Evolutionary conservation across 192 early-diverging fungal species (phyloP).

Genomic region (Umbelopsis ramanniana): DNA sequence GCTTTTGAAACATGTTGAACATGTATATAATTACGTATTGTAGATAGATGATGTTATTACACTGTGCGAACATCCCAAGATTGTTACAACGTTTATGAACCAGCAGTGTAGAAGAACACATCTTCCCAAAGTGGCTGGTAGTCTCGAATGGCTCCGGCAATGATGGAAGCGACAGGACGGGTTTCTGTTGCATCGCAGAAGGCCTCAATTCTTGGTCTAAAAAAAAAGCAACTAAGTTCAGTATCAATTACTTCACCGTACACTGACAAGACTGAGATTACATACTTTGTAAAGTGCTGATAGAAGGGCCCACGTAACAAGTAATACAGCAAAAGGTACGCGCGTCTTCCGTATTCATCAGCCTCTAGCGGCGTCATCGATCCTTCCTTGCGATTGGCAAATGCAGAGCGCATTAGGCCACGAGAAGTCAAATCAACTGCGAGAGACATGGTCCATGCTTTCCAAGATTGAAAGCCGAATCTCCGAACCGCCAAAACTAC

Average conservation of each 20-base stretch:
- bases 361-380: constrained; percentile 26
- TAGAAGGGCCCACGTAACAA: constrained; percentile 29
- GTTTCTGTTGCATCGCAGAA: constrained; percentile 67
- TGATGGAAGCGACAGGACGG: constrained; percentile 78
- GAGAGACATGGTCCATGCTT: constrained; percentile 30
- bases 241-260: not conserved
- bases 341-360: constrained; percentile 30
- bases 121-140: constrained; percentile 90
- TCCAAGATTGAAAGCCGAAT: constrained; percentile 23
- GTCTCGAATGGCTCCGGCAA: constrained; percentile 70
- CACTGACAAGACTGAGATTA: not conserved
- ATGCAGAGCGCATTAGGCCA: not conserved
- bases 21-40: too few species aligned
- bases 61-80: not conserved
- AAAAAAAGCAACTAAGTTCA: constrained; percentile 8
- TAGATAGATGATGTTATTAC: too few species aligned
- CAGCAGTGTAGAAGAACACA: constrained; percentile 80
- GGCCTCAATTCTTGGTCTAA: constrained; percentile 59
- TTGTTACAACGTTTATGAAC: constrained; percentile 1
- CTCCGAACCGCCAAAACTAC: constrained; percentile 12
- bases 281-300: constrained; percentile 28
- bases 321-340: constrained; percentile 30
- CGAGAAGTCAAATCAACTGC: constrained; percentile 17
- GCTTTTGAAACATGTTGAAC: too few species aligned
- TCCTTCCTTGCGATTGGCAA: constrained; percentile 17